Evolutionary conservation across 139 green algal species (phyloP).

Genomic region (Spirogloea muscicola): DNA sequence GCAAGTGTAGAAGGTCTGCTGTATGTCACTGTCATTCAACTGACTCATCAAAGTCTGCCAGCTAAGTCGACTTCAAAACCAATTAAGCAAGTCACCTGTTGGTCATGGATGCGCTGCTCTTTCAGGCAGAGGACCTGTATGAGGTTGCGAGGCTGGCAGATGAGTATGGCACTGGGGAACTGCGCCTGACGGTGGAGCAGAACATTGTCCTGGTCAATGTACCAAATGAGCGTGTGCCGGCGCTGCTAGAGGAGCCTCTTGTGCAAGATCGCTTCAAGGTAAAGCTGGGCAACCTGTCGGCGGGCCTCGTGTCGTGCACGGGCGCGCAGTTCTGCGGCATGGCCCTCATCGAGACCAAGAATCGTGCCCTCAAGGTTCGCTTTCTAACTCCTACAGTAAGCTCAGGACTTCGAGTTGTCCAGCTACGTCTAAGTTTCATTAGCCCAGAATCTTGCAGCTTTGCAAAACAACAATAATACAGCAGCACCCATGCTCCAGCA

Average conservation of each 20-base stretch:
- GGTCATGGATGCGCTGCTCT: neutral
- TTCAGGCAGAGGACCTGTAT: conserved; percentile 67
- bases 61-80: too few species aligned
- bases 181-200: conserved; percentile 92
- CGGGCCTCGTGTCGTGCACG: conserved; percentile 72
- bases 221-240: conserved; percentile 72
- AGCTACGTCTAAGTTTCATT: too few species aligned
- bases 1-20: too few species aligned
- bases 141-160: conserved; percentile 76
- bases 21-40: too few species aligned
- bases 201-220: conserved; percentile 92
- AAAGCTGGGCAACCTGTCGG: conserved; percentile 37
- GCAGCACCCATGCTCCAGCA: too few species aligned
- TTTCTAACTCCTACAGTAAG: too few species aligned
- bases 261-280: conserved; percentile 51
- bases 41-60: too few species aligned
- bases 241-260: conserved; percentile 81
- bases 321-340: conserved; percentile 95
- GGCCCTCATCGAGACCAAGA: conserved; percentile 94
- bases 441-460: too few species aligned
- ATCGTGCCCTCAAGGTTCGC: conserved; percentile 65
- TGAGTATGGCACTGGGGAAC: conserved; percentile 73
- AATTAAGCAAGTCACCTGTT: too few species aligned
- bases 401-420: too few species aligned
- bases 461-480: too few species aligned